Evolutionary conservation across 257 asterid genomes (phyloP), one percentile per base, ranked within the genome.

Genomic region (Penstemon davidsonii): DNA sequence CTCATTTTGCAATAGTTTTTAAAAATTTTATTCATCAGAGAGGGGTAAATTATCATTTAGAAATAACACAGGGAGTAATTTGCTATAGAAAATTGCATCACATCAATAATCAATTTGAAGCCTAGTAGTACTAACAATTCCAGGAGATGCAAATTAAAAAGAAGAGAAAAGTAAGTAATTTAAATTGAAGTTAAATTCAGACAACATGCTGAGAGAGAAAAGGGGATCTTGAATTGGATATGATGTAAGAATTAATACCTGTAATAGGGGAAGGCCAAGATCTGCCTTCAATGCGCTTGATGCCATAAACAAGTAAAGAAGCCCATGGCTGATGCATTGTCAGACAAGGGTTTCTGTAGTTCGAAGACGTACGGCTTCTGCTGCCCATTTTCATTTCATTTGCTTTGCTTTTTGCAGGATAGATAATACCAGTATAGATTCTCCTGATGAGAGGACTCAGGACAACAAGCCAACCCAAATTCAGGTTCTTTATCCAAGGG

Each of bases 251-350:
- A 50, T 7, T 13, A 9, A 36, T 68, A 92, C 98, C 98, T 79
- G 83, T 76, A 55, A 88, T 64, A 0, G 98, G 98, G 72, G 98
- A 73, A 40, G 93, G 95, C 98, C 98, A 92, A 65, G 98, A 92
- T 79, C 98, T 78, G 67, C 98, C 98, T 79, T 92, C 98, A 67
- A 92, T 80, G 66, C 98, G 95, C 70, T 92, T 92, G 76, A 92
- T 92, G 66, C 96, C 98, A 70, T 86, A 50, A 57, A 92, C 93
- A 64, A 92, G 96, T 67, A 92, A 68, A 81, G 96, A 89, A 66
- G 98, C 98, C 98, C 98, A 92, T 19, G 98, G 98, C 76, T 92
- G 98, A 82, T 92, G 98, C 98, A 92, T 86, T 36, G 98, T 92
- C 8, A 92, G 80, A 75, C 98, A 92, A 61, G 98, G 97, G 76